A percentile compares a stretch with the other conserved stretches of the same genome.
Conservation (phyloP, 2,329 filamentous ascomycete genomes). For the Emmonsiellopsis sp. region DNA sequence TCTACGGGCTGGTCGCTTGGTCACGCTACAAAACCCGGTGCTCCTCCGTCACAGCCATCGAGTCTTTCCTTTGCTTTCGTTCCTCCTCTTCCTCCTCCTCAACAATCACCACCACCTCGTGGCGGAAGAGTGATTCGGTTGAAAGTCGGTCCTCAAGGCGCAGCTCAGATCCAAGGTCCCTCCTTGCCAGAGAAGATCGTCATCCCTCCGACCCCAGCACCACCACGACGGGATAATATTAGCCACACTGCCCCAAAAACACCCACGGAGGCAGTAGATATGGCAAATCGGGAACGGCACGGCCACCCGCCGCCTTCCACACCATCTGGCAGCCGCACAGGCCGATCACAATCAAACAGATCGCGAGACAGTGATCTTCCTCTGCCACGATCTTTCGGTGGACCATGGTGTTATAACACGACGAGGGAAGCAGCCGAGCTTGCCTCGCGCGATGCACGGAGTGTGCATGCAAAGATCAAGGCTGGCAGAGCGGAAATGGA, state of each 20-base stretch:
- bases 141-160: constrained; percentile 15
- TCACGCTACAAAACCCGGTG: neutral
- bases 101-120: neutral
- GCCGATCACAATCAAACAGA: neutral
- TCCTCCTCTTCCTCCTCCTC: neutral
- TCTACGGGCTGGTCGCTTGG: neutral
- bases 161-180: constrained; percentile 14
- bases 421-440: neutral
- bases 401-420: constrained; percentile 11
- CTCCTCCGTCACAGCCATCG: neutral
- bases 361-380: neutral
- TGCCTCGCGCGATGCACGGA: constrained; percentile 7
- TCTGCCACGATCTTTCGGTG: constrained; percentile 11
- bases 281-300: neutral
- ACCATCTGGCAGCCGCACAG: neutral
- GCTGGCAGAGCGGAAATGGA: constrained; percentile 9
- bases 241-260: neutral
- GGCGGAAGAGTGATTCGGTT: constrained; percentile 13
- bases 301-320: neutral
- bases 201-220: neutral
- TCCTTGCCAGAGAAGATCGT: neutral
- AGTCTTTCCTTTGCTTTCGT: neutral
- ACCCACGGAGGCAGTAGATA: neutral
- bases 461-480: constrained; percentile 9
- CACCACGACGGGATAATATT: neutral